Conservation (phyloP, 371 early-diverging fungal genomes). For the Zychaea mexicana region DNA sequence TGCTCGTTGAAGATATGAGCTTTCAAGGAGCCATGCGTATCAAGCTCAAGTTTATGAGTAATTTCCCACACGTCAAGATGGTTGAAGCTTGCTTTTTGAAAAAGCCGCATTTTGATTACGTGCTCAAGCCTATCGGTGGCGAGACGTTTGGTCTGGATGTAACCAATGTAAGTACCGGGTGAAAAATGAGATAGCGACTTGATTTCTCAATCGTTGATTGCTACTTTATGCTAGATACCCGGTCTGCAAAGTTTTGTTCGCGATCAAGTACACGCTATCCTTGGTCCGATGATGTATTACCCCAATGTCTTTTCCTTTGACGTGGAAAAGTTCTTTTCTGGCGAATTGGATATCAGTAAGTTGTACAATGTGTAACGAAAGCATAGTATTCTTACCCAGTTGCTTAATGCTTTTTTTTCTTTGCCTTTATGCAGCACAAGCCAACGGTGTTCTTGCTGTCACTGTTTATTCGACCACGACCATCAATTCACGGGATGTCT, state of each 20-base stretch:
- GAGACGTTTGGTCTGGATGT: slow-evolving; percentile 87
- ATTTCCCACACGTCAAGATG: slow-evolving; percentile 88
- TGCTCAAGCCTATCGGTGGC: slow-evolving; percentile 90
- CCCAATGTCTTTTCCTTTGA: slow-evolving; percentile 87
- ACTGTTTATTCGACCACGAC: slow-evolving; percentile 76
- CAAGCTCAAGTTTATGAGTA: slow-evolving; percentile 82
- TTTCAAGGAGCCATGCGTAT: slow-evolving; percentile 86
- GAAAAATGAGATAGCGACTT: too few relatives aligned
- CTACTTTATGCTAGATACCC: slow-evolving; percentile 80
- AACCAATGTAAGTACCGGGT: slow-evolving; percentile 67
- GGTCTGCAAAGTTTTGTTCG: slow-evolving; percentile 81
- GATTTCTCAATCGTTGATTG: too few relatives aligned
- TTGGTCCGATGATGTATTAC: slow-evolving; percentile 83
- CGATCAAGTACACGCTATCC: slow-evolving; percentile 74
- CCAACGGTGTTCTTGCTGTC: slow-evolving; percentile 86
- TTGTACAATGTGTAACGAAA: background rate
- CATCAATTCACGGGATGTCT: slow-evolving; percentile 80
- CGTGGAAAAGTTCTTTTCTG: slow-evolving; percentile 80
- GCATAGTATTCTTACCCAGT: too few relatives aligned
- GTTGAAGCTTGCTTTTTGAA: slow-evolving; percentile 91
- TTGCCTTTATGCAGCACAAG: slow-evolving; percentile 46
- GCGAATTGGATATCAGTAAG: slow-evolving; percentile 54
- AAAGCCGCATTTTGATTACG: slow-evolving; percentile 91
- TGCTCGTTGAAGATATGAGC: slow-evolving; percentile 91
- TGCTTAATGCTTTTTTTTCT: background rate